Evolutionary conservation across 2,329 filamentous ascomycete species (phyloP).

Genomic region (Cercospora brassicicola): DNA sequence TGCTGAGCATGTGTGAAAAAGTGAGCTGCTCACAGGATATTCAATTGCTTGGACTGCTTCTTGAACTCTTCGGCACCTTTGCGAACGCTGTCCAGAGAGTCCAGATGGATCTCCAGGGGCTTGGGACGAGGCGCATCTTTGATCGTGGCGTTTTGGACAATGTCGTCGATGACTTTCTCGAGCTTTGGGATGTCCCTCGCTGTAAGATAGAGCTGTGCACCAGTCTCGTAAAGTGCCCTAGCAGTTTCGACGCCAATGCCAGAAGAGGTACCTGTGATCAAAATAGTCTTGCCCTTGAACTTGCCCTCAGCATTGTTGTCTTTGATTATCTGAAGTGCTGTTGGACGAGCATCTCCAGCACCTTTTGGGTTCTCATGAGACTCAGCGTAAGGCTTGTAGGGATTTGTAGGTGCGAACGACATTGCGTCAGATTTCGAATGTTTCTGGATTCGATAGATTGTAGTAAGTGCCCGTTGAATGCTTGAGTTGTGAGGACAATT

Average conservation of each 20-base stretch:
- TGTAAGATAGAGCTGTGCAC: slow-evolving; percentile 49
- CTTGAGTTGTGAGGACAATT: not conserved
- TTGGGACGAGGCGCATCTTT: slow-evolving; percentile 25
- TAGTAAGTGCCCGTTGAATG: not conserved
- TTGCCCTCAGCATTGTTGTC: slow-evolving; percentile 37
- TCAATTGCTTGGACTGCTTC: slow-evolving; percentile 38
- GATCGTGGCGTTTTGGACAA: slow-evolving; percentile 29
- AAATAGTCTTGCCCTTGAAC: slow-evolving; percentile 41
- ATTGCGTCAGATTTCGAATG: slow-evolving; percentile 19
- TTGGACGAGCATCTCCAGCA: slow-evolving; percentile 35
- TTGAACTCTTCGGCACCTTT: slow-evolving; percentile 39
- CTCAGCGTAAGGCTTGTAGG: slow-evolving; percentile 33
- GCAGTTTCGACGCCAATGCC: slow-evolving; percentile 51
- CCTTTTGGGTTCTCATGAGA: slow-evolving; percentile 27
- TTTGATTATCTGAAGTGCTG: slow-evolving; percentile 32
- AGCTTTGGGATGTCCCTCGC: slow-evolving; percentile 47
- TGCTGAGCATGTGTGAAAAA: slow-evolving; percentile 40
- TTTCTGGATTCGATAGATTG: not conserved
- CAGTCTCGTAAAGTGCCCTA: slow-evolving; percentile 48
- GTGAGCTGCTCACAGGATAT: slow-evolving; percentile 35
- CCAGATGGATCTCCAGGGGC: slow-evolving; percentile 36
- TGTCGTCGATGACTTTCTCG: slow-evolving; percentile 35
- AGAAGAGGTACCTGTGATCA: slow-evolving; percentile 50
- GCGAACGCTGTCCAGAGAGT: slow-evolving; percentile 38
- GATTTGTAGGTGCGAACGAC: slow-evolving; percentile 27